Evolutionary conservation across 2,329 filamentous ascomycete genomes (phyloP).

Genomic region (Byssothecium circinans): DNA sequence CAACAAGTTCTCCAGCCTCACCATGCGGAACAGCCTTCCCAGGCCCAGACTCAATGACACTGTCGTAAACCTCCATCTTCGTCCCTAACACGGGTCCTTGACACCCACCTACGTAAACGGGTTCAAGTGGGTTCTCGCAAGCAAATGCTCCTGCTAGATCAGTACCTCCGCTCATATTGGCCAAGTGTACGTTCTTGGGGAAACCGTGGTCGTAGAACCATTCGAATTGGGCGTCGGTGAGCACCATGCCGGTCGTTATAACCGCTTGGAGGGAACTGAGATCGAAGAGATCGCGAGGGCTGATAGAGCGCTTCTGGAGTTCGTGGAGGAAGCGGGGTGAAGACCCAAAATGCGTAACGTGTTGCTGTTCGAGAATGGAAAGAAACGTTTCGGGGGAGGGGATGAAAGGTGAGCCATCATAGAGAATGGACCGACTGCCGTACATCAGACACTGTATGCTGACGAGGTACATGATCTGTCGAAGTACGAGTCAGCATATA

Average conservation of each 20-base stretch:
- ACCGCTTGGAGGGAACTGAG: conserved; percentile 64
- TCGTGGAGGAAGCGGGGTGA: conserved; percentile 78
- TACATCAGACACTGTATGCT: conserved; percentile 61
- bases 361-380: conserved; percentile 62
- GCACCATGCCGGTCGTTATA: conserved; percentile 78
- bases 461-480: conserved; percentile 84
- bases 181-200: conserved; percentile 65
- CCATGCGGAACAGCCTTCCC: conserved; percentile 62
- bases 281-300: conserved; percentile 64
- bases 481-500: too few relatives aligned
- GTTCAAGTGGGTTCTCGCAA: conserved; percentile 67
- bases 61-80: conserved; percentile 63
- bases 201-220: conserved; percentile 79
- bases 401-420: conserved; percentile 79
- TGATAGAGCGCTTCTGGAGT: conserved; percentile 64
- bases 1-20: conserved; percentile 74
- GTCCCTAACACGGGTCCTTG: conserved; percentile 58
- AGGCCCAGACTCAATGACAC: conserved; percentile 47
- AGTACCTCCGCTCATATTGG: conserved; percentile 76
- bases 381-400: conserved; percentile 68
- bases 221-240: conserved; percentile 74
- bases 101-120: conserved; percentile 63
- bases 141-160: conserved; percentile 70
- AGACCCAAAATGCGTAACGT: conserved; percentile 72
- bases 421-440: conserved; percentile 68